Evolutionary conservation across 306 rosid genomes (phyloP), one percentile per base, ranked within the genome.

Genomic region (Prunus fruticosa): DNA sequence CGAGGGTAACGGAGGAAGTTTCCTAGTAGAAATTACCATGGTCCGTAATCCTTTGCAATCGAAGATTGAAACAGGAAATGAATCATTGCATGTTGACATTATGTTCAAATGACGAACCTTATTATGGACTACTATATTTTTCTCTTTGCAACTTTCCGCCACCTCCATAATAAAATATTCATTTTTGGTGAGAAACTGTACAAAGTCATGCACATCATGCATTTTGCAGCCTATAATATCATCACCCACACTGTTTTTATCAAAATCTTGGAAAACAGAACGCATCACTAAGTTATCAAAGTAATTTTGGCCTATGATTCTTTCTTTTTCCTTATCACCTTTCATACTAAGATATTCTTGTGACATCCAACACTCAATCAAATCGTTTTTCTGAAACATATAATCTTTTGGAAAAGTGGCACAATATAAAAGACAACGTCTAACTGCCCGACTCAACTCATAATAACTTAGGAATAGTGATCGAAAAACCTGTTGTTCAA

Each of bases 151-250:
- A 11, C 30, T 28, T 28, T 28, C 30, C 15, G 4, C 4, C 11
- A 12, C 52, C 52, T 49, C 53, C 53, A 49, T 49, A 13, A 49
- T 49, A 49, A 49, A 11, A 49, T 4, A 3, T 49, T 75, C 51
- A 28, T 50, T 6, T 63, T 34, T 32, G 3, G 79, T 50, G 22
- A 64, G 19, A 75, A 63, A 75, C 11, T 64, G 71, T 2, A 61
- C 63, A 64, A 75, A 75, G 30, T 75, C 79, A 32, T 64, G 72
- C 32, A 64, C 19, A 12, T 75, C 72, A 50, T 75, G 79, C 79
- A 75, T 64, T 49, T 63, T 64, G 64, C 70, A 74, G 0, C 11
- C 1, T 1, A 27, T 8, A 64, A 45, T 28, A 15, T 25, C 9
- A 8, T 5, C 3, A 2, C 30, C 1, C 34, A 3, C 0, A 0